Evolutionary conservation across 495 filamentous ascomycete genomes (phyloP).

Genomic region (Talaromyces borbonicus): DNA sequence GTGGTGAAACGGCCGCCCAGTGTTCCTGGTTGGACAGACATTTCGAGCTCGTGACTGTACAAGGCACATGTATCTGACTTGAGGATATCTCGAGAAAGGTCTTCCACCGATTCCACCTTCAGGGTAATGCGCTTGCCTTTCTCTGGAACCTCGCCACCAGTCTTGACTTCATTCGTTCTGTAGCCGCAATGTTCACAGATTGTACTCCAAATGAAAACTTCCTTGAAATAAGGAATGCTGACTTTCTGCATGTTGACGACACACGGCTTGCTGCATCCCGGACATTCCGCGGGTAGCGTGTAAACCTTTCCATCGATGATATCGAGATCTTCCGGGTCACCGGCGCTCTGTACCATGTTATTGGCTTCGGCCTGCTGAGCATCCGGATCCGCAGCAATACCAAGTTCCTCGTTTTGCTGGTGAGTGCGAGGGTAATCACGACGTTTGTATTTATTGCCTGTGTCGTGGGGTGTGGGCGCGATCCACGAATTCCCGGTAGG

Average conservation of each 20-base stretch:
- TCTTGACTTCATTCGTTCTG: slow-evolving; percentile 90
- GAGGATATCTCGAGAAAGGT: slow-evolving; percentile 85
- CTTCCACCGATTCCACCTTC: slow-evolving; percentile 57
- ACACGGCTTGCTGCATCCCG: slow-evolving; percentile 75
- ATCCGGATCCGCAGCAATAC: slow-evolving; percentile 43
- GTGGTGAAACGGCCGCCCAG: slow-evolving; percentile 97
- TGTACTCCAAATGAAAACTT: slow-evolving; percentile 85
- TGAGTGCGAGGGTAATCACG: slow-evolving; percentile 70
- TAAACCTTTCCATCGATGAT: slow-evolving; percentile 87
- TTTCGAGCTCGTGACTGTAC: slow-evolving; percentile 71
- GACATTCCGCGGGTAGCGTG: slow-evolving; percentile 80
- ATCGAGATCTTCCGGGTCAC: slow-evolving; percentile 50
- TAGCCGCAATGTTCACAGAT: slow-evolving; percentile 88
- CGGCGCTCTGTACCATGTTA: slow-evolving; percentile 12
- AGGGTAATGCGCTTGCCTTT: slow-evolving; percentile 79
- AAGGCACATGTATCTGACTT: slow-evolving; percentile 90
- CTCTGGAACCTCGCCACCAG: slow-evolving; percentile 82
- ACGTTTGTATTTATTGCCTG: slow-evolving; percentile 66
- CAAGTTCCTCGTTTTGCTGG: slow-evolving; percentile 76
- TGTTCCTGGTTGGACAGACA: slow-evolving; percentile 80
- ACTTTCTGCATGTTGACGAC: slow-evolving; percentile 92
- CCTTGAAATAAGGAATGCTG: slow-evolving; percentile 92
- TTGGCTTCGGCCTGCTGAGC: slow-evolving; percentile 17
- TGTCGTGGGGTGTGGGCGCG: slow-evolving; percentile 68
- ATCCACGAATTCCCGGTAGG: slow-evolving; percentile 97